Evolutionary conservation across 768 basidiomycete species (phyloP), one percentile per base, ranked within the genome.

Genomic region (Mycena latifolia): DNA sequence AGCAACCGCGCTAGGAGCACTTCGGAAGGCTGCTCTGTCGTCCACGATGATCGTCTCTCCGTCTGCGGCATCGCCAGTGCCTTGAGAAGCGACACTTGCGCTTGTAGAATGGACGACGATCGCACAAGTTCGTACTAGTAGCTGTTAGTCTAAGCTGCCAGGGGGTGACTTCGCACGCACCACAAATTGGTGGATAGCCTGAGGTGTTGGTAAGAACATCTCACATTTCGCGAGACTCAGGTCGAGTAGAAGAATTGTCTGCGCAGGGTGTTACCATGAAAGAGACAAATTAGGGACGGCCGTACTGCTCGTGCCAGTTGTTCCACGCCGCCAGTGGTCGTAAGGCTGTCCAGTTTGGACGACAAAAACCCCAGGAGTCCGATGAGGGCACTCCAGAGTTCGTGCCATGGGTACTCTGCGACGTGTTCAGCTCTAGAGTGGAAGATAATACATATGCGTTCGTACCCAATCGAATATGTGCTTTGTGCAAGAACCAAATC

Each of bases 91-190:
- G 68, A 69, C 31, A 72, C 63, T 66, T 90, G 88, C 63, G 83
- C 87, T 55, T 79, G 80, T 33, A 91, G 72, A 39, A 80, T 74
- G 3, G 79, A 67, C 6, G 85, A 80, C 7, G 87, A 88, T 22
- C 89, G 84, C 24, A 91, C 84, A 22, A 92, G 79, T 68, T 92
- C 89, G 66, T 92, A 92, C 89, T 91, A 47, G 31, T 35, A 43
- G 15, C 50, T 43, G 64, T 60, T 54, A 41, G 59, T 31, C 9
- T 1, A 43, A 45, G 31, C 24, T 17, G 48, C 54, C 55, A 43
- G 17, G 28, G 33, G 28, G 65, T 35, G 37, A 59, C n/a, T 28
- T 46, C 1, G 29, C 35, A 77, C 89, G 70, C 76, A 92, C 91
- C 59, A 92, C 82, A 27, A 92, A 79, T 57, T 88, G 86, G 63